These are phyloP conservation scores for Sanghuangporus sanghuang DNA, from an alignment of 1,284 basidiomycete species.

Conservation along the genomic window DNA sequence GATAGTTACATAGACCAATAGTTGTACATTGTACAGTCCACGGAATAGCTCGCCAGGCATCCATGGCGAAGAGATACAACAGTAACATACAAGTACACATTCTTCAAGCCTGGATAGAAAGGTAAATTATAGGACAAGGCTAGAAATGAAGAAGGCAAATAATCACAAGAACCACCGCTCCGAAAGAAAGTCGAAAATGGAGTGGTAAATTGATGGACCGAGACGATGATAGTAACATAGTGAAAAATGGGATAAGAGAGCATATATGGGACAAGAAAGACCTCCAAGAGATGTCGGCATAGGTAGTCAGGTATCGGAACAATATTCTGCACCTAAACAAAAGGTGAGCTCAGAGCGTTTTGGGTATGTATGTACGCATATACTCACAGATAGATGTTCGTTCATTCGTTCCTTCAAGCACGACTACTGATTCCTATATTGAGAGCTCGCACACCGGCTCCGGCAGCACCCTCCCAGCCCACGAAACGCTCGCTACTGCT, in stretches of 20 bases:
- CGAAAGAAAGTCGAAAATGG: background rate
- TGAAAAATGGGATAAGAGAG: no score
- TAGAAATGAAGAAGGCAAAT: background rate
- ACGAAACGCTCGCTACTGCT: slow-evolving; percentile 52
- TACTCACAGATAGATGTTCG: background rate
- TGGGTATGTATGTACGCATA: background rate
- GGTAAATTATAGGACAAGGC: background rate
- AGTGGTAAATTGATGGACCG: background rate
- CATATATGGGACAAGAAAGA: no score
- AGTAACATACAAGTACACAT: background rate
- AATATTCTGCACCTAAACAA: background rate
- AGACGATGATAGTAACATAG: background rate
- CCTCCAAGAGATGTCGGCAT: no score
- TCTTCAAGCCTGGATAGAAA: background rate
- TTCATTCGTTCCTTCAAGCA: background rate
- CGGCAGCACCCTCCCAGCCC: slow-evolving; percentile 70
- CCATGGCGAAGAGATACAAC: background rate
- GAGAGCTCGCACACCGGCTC: slow-evolving; percentile 72
- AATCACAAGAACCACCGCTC: background rate
- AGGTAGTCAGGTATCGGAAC: background rate
- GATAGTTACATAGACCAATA: no score
- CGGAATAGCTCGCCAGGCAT: background rate
- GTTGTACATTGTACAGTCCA: background rate
- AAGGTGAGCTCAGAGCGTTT: background rate
- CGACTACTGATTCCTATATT: slow-evolving; percentile 37